Evolutionary conservation across 2,329 filamentous ascomycete genomes (phyloP), one percentile per base, ranked within the genome.

Genomic region (Apiospora koreana): DNA sequence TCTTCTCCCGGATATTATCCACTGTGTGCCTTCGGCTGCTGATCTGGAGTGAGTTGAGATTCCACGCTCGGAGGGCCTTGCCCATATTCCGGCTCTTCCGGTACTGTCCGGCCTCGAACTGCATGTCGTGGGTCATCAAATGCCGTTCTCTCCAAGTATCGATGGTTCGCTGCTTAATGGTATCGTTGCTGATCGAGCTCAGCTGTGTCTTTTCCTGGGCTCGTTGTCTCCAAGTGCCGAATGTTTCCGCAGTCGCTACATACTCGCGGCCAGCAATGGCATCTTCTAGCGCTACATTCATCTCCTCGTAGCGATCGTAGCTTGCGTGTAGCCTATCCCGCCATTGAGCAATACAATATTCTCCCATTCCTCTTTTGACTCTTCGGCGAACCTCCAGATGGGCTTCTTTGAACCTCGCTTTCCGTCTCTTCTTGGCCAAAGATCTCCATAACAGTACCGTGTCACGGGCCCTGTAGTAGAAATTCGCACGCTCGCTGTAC

Each of bases 341-440:
- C 78, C 78, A 80, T 68, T 74, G 70, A 28, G 70, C 73, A 31
- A 80, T 71, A 38, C 75, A 78, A 21, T 77, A 77, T 31, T 73
- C 73, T 12, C 78, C 78, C 77, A 79, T 79, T 4, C 74, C 75
- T 70, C 74, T 79, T 73, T 79, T 80, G 31, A 80, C 78, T 68
- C 75, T 72, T 18, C 78, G 78, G 28, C 78, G 78, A 21, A 77
- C 77, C 71, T 79, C 78, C 48, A 79, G 66, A 71, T 80, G 75
- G 9, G 78, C 77, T 38, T 79, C 77, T 67, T 73, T 78, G 18
- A 80, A 70, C 50, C 73, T 77, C 45, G 76, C 71, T 70, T 77
- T 80, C n/a, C 77, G 77, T 65, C 69, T 77, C 70, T 77, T 67
- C 65, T 77, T 78, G 2, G 78, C 72, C 28, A 68, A 46, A 1